Base-by-base conservation (phyloP, 2,329 filamentous ascomycete genomes). In the Monilinia aucupariae region DNA sequence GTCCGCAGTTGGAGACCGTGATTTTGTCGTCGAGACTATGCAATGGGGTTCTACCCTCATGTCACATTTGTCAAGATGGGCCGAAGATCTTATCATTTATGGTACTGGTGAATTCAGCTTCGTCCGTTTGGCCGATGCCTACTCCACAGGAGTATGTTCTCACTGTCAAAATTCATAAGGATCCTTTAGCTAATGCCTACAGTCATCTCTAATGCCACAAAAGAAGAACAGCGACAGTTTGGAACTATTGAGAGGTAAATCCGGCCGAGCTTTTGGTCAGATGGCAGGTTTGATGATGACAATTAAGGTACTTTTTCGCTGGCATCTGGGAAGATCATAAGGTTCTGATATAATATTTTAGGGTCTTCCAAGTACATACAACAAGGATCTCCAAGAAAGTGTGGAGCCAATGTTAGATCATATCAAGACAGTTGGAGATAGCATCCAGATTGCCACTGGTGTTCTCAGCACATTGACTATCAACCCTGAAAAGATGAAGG, bases 31-130 rank as follows among this genome's bases (percentile, higher is more conserved):
- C 63, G 91, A 96, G 78, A 86, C 85, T 1, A 84, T 96, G 76
- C 86, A 91, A 75, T 96, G 90, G 88, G 86, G 85, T 6, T 82
- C 84, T 37, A 89, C 88, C 71, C 79, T 96, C 67, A 93, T 90
- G 86, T 81, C 85, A 66, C 91, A 94, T 78, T 81, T 96, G 69
- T 90, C 84, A 62, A 84, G 68, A 17, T 93, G 89, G 86, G 84
- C 87, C 4, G 90, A 96, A 77, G 92, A 96, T 73, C 78, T 96
- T 65, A 96, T 96, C 77, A 83, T 96, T 72, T 92, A 93, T 78
- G 87, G 82, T 30, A 85, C 87, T 10, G 77, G 85, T 63, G 71
- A 72, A 74, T 94, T 93, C 72, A 84, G 85, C 22, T 93, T 91
- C 73, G 82, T 92, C 45, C 81, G 82, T 64, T 77, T 94, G 20